Percentiles rank a stretch among this genome's conserved stretches.
Conservation (phyloP, 352 stramenopile species). For the Phytophthora cajani region DNA sequence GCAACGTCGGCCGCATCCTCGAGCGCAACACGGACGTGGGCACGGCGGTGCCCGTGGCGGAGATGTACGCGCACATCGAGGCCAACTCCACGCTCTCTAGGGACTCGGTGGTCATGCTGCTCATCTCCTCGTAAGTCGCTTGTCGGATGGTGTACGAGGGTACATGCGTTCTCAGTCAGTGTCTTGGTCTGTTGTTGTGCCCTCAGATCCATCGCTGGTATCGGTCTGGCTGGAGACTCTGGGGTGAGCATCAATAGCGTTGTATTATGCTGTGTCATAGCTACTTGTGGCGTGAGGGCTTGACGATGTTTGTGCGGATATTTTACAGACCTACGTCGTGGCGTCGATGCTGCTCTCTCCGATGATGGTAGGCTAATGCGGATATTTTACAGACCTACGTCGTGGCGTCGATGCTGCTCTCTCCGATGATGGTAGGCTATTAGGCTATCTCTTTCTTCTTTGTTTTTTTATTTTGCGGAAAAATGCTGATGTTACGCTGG, state of each 20-base stretch:
- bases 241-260: conserved; percentile 36
- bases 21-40: conserved; percentile 82
- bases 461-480: not conserved
- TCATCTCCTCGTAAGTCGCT: conserved; percentile 80
- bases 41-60: conserved; percentile 82
- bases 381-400: conserved; percentile 68
- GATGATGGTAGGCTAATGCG: conserved; percentile 68
- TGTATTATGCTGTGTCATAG: not conserved
- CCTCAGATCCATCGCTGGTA: conserved; percentile 75
- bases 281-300: not conserved
- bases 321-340: conserved; percentile 78
- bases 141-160: not conserved
- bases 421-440: conserved; percentile 77
- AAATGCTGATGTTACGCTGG: conserved; percentile 6
- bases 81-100: conserved; percentile 81
- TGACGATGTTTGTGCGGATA: conserved; percentile 8
- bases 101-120: conserved; percentile 85
- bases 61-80: conserved; percentile 90
- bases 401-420: conserved; percentile 89
- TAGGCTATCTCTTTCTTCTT: not conserved
- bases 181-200: conserved; percentile 5
- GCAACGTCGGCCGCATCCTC: conserved; percentile 70
- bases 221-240: conserved; percentile 81
- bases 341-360: conserved; percentile 89
- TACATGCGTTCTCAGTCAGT: not conserved